A percentile compares a stretch with the other conserved stretches of the same genome.
These are phyloP conservation scores for Daedalea quercina DNA, from an alignment of 768 basidiomycete species.

Conservation along the genomic window DNA sequence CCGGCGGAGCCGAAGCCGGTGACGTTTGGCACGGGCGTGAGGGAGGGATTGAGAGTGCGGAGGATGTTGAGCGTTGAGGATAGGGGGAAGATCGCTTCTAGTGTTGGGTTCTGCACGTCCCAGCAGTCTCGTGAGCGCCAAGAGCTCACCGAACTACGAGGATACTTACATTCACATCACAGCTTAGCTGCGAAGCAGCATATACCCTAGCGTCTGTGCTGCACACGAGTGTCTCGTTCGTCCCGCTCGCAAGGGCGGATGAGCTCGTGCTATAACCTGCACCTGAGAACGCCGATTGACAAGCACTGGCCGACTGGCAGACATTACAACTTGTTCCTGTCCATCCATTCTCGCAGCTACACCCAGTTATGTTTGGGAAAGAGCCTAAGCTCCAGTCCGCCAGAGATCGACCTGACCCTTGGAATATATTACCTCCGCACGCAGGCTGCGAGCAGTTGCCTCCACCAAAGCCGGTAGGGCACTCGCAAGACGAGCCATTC, in stretches of 20 bases:
- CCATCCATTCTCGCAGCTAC: constrained; percentile 73
- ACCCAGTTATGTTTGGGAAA: constrained; percentile 65
- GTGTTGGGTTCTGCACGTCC: constrained; percentile 86
- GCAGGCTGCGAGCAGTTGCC: constrained; percentile 59
- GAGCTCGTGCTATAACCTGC: constrained; percentile 22
- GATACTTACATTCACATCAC: constrained; percentile 67
- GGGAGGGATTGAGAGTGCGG: constrained; percentile 60
- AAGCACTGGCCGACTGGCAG: constrained; percentile 60
- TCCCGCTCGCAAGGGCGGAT: too few relatives aligned
- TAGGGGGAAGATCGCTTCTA: constrained; percentile 71
- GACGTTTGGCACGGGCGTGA: constrained; percentile 61
- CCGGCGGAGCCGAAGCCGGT: constrained; percentile 51
- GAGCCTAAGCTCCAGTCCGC: constrained; percentile 29
- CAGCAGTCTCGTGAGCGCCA: too few relatives aligned
- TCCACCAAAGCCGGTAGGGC: constrained; percentile 82
- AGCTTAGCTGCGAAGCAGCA: constrained; percentile 79
- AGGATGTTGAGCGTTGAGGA: constrained; percentile 70
- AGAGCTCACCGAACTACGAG: too few relatives aligned
- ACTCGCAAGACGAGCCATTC: constrained; percentile 57
- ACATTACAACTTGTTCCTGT: constrained; percentile 75
- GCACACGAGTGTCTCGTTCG: constrained; percentile 70
- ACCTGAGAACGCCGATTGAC: constrained; percentile 48
- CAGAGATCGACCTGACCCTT: constrained; percentile 54
- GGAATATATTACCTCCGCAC: constrained; percentile 80
- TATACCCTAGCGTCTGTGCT: constrained; percentile 65